Evolutionary conservation across 345 rosid species (phyloP).

Genomic region (Carallia brachiata): DNA sequence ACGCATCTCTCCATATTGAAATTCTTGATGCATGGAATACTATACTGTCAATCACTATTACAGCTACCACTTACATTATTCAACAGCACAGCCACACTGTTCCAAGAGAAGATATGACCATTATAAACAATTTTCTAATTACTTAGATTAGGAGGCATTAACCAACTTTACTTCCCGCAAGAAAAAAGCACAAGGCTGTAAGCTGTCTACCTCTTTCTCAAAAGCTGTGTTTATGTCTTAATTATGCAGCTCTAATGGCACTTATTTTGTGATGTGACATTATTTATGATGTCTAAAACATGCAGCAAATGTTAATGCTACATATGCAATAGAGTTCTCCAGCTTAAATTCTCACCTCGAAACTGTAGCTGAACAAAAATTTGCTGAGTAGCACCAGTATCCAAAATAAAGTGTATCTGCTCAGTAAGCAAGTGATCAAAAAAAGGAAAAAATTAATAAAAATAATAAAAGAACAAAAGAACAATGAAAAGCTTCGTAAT

Average conservation of each 20-base stretch:
- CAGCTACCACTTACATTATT: no score
- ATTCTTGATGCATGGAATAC: no score
- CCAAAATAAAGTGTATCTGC: constrained; percentile 86
- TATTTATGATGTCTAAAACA: constrained; percentile 7
- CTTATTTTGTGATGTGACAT: background rate
- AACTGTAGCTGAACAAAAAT: constrained; percentile 73
- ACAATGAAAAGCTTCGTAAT: constrained; percentile 21
- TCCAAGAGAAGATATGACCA: background rate
- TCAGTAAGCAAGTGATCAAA: constrained; percentile 15
- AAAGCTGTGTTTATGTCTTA: background rate
- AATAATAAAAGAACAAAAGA: constrained; percentile 6
- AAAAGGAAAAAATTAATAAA: constrained; percentile 1
- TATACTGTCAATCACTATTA: no score
- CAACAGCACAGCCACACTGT: no score
- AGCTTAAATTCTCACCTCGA: constrained; percentile 58
- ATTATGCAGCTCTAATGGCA: constrained; percentile 2
- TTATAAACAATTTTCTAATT: background rate
- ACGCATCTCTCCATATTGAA: no score
- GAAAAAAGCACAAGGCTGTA: background rate
- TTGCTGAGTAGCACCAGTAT: constrained; percentile 70
- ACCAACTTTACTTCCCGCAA: constrained; percentile 1
- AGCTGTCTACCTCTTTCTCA: background rate
- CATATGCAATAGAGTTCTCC: background rate
- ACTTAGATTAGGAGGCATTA: background rate
- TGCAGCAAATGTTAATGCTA: no score